Conservation (phyloP, 2,329 filamentous ascomycete species). For the Curvularia verruculosa region DNA sequence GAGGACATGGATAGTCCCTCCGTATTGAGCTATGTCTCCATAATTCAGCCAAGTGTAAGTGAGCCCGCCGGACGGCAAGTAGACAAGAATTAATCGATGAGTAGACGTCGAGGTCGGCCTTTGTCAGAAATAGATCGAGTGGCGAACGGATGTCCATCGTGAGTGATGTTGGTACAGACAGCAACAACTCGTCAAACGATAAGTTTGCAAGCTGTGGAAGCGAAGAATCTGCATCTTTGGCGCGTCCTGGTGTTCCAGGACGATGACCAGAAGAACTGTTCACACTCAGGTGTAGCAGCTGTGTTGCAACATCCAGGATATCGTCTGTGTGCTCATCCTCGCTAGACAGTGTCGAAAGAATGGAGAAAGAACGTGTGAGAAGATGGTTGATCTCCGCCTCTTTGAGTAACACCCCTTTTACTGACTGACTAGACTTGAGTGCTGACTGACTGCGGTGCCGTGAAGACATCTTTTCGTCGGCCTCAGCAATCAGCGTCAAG, state of each 20-base stretch:
- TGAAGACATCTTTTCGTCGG: constrained; percentile 77
- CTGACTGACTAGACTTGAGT: constrained; percentile 52
- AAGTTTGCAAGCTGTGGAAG: constrained; percentile 50
- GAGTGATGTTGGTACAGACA: constrained; percentile 76
- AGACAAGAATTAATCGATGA: constrained; percentile 87
- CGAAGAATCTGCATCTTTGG: constrained; percentile 39
- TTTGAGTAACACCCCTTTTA: constrained; percentile 74
- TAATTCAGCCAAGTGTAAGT: constrained; percentile 80
- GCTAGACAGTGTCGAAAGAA: constrained; percentile 75
- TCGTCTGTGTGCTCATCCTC: constrained; percentile 78
- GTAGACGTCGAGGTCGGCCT: constrained; percentile 78
- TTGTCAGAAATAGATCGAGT: constrained; percentile 83
- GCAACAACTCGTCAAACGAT: constrained; percentile 79
- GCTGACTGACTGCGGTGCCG: constrained; percentile 64
- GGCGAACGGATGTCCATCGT: constrained; percentile 76
- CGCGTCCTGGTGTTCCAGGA: constrained; percentile 51
- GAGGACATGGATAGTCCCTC: constrained; percentile 75
- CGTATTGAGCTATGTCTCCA: constrained; percentile 86
- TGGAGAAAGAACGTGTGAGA: constrained; percentile 77
- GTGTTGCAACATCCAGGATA: constrained; percentile 79
- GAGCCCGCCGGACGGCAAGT: constrained; percentile 81
- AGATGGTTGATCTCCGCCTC: constrained; percentile 84
- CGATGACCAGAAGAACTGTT: constrained; percentile 53
- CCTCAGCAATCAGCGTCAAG: constrained; percentile 81
- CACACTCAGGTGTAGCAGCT: constrained; percentile 72